Base-by-base conservation (phyloP, 1,284 basidiomycete species). In the Papiliotrema terrestris region DNA sequence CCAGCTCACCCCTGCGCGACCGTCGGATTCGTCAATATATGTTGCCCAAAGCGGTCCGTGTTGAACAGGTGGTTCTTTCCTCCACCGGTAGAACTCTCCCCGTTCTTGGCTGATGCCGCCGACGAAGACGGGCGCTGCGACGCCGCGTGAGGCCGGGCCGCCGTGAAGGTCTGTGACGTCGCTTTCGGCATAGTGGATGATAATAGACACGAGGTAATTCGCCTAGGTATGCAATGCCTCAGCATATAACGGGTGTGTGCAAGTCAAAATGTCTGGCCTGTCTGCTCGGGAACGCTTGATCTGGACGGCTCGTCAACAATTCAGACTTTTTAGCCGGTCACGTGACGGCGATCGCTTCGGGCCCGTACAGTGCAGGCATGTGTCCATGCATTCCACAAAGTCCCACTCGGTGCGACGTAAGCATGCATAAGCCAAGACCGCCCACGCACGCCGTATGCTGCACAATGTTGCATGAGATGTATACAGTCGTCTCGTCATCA, bases 1-100 rank as follows among this genome's bases (percentile, higher is more conserved):
- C n/a, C n/a, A 45, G 82, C 87, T 69, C 72, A 92, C 89, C 83
- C 86, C 80, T 93, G 88, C 13, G 89, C 91, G 36, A 90, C 89
- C 59, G 87, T 82, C 14, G 91, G 89, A 75, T 95, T 98, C 76
- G 96, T 98, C 55, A 98, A 82, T 64, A 98, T 98, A 79, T 98
- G 95, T 74, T 98, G 94, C 32, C 94, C 94, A 67, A 97, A 96
- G 60, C 88, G 82, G 66, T 91, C 89, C 6, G 91, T 95, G 69
- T 96, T 94, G 81, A 94, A 94, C 60, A 93, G 84, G 3, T 91
- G 91, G 72, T 92, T 92, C 46, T 73, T 67, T n/a, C 68, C 75
- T 47, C 73, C 76, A 64, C 81, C 74, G n/a, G 57, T 58, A 1
- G 63, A 66, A 1, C 61, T 60, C 46, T 67, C 68, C 11, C 70